Conservation (phyloP, 371 early-diverging fungal species). For the Mucor irregularis region DNA sequence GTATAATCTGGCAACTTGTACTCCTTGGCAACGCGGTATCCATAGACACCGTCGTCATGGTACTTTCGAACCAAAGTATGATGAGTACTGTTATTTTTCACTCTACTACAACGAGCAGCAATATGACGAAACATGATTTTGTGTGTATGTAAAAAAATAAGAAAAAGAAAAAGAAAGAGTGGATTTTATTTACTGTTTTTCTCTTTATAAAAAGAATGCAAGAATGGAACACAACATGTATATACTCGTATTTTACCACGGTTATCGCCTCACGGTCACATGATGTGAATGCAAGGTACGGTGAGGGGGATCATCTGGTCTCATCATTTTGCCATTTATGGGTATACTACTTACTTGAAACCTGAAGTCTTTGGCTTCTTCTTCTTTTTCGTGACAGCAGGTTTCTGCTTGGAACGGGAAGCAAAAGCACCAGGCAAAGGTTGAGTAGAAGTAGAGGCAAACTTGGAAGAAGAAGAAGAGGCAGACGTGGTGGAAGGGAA, state of each 20-base stretch:
- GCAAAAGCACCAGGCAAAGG: conserved; percentile 16
- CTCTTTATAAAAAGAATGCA: background rate
- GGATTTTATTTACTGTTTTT: background rate
- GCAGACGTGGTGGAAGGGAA: too few species aligned
- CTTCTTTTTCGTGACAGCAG: conserved; percentile 10
- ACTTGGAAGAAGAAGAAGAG: background rate
- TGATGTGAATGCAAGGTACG: conserved; percentile 1
- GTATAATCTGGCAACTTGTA: conserved; percentile 75
- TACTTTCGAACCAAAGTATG: too few species aligned
- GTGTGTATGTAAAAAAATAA: conserved; percentile 1
- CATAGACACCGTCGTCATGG: conserved; percentile 82
- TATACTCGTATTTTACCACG: conserved; percentile 11
- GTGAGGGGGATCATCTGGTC: too few species aligned
- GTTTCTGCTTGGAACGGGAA: conserved; percentile 4
- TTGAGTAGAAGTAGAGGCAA: conserved; percentile 10
- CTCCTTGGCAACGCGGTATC: conserved; percentile 77
- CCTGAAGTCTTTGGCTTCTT: conserved; percentile 16
- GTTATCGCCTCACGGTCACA: conserved; percentile 21
- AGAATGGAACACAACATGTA: background rate
- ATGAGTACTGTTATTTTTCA: too few species aligned
- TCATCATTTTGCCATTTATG: background rate
- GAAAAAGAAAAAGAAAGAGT: background rate
- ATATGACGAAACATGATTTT: conserved; percentile 9
- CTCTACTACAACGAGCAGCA: background rate
- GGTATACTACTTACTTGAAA: conserved; percentile 4